Evolutionary conservation across 352 stramenopile species (phyloP), one percentile per base, ranked within the genome.

Genomic region (Globisporangium yorkense): DNA sequence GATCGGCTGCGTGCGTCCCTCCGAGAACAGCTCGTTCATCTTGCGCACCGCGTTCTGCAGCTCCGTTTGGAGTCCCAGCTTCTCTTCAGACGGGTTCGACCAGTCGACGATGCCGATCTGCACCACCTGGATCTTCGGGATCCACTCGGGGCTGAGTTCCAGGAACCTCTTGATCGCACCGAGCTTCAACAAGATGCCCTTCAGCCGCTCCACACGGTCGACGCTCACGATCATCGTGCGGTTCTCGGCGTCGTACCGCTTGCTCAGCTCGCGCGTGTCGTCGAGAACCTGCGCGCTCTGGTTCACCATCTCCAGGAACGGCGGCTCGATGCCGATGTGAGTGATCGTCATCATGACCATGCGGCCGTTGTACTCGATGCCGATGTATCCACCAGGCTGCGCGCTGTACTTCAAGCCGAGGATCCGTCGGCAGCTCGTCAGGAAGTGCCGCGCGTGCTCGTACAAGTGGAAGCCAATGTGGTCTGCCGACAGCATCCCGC

Each of bases 391-490:
- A 40, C 84, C 88, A 16, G 86, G 84, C 69, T 98, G 92, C 21
- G 96, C 91, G 24, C 88, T 97, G 63, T 94, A 94, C 61, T 89
- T 92, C 31, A 96, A 66, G 0, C 87, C 87, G 43, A 96, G 75
- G 57, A 94, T 92, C 50, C 87, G 84, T 45, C 83, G 79, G 71
- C 96, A 98, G 63, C 89, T 98, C 37, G 96, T 99, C 51, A 99
- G 70, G 75, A 99, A 99, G 71, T 99, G 97, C 21, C 97, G 86
- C 35, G 96, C 95, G 65, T 99, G 98, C 72, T 99, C 96, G 75
- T 97, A 99, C 21, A 99, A 71, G 68, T 99, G 97, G 65, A 99
- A 99, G 24, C 96, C 94, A 62, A 99, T 97, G 76, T 98, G 94
- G 65, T 99, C 96, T 2, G 96, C 91, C 56, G 96, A 97, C 20